phyloP scores from a whole-genome alignment of 768 basidiomycete genomes.

The Lentinula detonsa region DNA sequence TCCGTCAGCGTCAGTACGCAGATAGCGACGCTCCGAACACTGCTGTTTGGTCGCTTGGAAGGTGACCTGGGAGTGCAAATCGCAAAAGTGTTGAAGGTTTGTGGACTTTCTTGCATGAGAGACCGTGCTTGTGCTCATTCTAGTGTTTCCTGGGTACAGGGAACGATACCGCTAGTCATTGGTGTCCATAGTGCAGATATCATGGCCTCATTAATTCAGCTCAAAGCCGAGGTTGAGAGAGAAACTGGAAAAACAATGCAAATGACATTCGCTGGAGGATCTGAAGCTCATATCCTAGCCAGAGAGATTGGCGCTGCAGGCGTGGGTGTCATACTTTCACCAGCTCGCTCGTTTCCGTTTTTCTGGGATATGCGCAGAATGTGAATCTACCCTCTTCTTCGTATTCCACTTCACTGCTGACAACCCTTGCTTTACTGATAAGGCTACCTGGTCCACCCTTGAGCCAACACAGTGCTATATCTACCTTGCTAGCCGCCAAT shows the following conservation, averaged over 20 bases:
- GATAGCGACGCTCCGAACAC: constrained; percentile 49
- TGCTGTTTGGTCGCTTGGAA: constrained; percentile 35
- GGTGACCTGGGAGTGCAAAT: constrained; percentile 37
- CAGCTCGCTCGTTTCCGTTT: constrained; percentile 62
- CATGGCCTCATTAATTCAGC: constrained; percentile 56
- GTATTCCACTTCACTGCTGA: neutral
- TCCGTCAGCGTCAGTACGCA: constrained; percentile 59
- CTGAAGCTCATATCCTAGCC: constrained; percentile 70
- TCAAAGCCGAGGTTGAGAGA: constrained; percentile 59
- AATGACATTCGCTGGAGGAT: constrained; percentile 49
- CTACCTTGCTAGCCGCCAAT: constrained; percentile 51
- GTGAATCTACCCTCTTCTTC: constrained; percentile 19
- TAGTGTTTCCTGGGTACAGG: constrained; percentile 25
- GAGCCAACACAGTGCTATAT: constrained; percentile 45
- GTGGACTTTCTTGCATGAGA: neutral
- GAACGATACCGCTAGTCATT: constrained; percentile 55
- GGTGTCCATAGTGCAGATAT: constrained; percentile 60
- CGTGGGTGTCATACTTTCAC: constrained; percentile 66
- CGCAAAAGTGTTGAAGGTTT: constrained; percentile 38
- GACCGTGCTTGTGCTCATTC: neutral
- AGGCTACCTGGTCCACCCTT: constrained; percentile 40
- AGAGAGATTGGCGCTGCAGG: constrained; percentile 60
- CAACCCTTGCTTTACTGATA: neutral
- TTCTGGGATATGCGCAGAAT: constrained; percentile 62
- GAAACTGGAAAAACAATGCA: constrained; percentile 32